A percentile compares a stretch with the other conserved stretches of the same genome.
These are phyloP conservation scores for Cutaneotrichosporon spelunceum DNA, from an alignment of 1,284 basidiomycete species.

Conservation along the genomic window DNA sequence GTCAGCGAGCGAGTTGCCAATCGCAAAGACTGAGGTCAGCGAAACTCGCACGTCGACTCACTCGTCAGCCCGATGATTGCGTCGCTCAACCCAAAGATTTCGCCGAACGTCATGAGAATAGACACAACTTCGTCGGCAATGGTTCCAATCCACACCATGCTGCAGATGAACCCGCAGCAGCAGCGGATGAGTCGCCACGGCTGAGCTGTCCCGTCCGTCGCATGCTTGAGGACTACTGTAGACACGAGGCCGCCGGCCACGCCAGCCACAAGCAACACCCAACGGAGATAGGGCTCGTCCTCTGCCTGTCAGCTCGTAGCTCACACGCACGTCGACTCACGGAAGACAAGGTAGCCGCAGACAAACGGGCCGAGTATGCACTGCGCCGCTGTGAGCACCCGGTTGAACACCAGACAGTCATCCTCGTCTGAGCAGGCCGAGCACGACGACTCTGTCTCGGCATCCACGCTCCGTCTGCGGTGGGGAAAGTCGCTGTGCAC, in stretches of 20 bases:
- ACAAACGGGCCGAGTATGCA: constrained; percentile 75
- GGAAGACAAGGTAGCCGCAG: constrained; percentile 67
- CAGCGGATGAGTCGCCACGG: constrained; percentile 69
- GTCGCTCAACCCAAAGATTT: constrained; percentile 91
- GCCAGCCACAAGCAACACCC: constrained; percentile 58
- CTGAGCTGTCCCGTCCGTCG: constrained; percentile 61
- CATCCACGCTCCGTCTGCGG: neutral
- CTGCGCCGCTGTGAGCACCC: constrained; percentile 75
- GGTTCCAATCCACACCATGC: constrained; percentile 91
- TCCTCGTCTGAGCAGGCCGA: constrained; percentile 8
- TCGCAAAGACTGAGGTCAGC: constrained; percentile 66
- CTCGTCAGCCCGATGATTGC: constrained; percentile 91
- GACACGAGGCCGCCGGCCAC: constrained; percentile 60
- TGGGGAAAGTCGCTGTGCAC: constrained; percentile 30
- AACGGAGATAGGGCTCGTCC: constrained; percentile 57
- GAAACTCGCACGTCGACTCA: constrained; percentile 15
- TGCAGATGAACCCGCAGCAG: constrained; percentile 80
- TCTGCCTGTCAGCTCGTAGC: constrained; percentile 51
- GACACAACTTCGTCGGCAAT: constrained; percentile 91
- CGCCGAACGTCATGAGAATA: constrained; percentile 85
- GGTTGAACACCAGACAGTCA: constrained; percentile 61
- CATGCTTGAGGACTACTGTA: constrained; percentile 61
- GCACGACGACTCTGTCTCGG: constrained; percentile 5
- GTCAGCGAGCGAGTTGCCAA: constrained; percentile 94
- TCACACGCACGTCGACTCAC: constrained; percentile 55